phyloP scores from a whole-genome alignment of 2,329 filamentous ascomycete genomes.

The Piedraia hortae region DNA sequence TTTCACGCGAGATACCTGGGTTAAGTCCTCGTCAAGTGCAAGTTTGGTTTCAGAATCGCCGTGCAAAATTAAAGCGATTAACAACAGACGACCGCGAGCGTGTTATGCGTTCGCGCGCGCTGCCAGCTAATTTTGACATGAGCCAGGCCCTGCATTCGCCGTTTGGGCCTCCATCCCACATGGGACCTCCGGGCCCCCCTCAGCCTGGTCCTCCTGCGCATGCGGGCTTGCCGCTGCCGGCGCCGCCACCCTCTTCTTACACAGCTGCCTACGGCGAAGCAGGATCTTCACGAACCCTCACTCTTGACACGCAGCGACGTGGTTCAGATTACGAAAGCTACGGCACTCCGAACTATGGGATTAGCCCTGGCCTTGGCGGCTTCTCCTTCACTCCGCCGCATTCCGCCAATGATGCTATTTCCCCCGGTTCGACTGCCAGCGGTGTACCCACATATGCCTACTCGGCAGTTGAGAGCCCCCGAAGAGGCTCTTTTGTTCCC shows the following conservation, averaged over 20 bases:
- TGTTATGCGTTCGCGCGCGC: slow-evolving; percentile 30
- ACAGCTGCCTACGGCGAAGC: slow-evolving; percentile 20
- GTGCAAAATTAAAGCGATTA: slow-evolving; percentile 32
- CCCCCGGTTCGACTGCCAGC: slow-evolving; percentile 16
- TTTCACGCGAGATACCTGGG: slow-evolving; percentile 75
- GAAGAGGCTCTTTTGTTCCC: slow-evolving; percentile 15
- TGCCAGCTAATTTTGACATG: slow-evolving; percentile 33
- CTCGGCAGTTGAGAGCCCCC: slow-evolving; percentile 5
- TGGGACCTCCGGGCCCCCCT: slow-evolving; percentile 22
- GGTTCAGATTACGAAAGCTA: slow-evolving; percentile 36
- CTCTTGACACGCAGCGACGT: slow-evolving; percentile 39
- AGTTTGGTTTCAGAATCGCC: slow-evolving; percentile 98
- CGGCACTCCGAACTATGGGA: slow-evolving; percentile 35
- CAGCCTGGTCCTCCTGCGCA: too few species aligned
- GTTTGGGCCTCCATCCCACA: slow-evolving; percentile 18
- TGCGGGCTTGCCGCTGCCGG: too few species aligned
- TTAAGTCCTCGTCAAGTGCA: slow-evolving; percentile 81
- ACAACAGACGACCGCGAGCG: slow-evolving; percentile 33
- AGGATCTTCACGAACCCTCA: slow-evolving; percentile 37
- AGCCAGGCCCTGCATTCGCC: slow-evolving; percentile 29
- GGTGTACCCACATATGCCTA: slow-evolving; percentile 16
- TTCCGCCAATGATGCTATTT: slow-evolving; percentile 20
- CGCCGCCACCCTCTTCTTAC: too few species aligned
- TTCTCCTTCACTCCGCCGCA: slow-evolving; percentile 34
- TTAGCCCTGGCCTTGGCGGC: slow-evolving; percentile 38